Percentiles rank a stretch among this genome's conserved stretches.
Evolutionary conservation across 176 grass and related monocot genomes (phyloP).

Genomic region (Oryza rufipogon): DNA sequence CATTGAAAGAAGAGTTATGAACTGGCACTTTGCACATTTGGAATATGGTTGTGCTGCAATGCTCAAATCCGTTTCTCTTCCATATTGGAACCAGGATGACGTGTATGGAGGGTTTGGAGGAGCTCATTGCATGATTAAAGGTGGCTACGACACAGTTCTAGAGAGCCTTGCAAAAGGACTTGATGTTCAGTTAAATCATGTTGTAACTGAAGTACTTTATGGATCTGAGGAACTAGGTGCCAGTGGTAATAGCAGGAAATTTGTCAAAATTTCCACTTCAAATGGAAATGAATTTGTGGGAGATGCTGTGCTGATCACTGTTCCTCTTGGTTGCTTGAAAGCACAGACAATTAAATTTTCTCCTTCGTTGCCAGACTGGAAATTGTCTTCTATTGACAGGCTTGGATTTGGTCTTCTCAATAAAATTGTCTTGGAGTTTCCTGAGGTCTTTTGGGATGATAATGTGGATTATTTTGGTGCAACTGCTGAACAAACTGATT

Average conservation of each 20-base stretch:
- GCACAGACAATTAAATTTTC: conserved; percentile 81
- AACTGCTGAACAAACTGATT: conserved; percentile 87
- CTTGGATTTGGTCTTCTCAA: conserved; percentile 96
- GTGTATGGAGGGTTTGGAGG: conserved; percentile 97
- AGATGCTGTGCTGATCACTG: conserved; percentile 88
- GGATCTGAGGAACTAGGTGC: conserved; percentile 39
- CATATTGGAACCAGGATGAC: conserved; percentile 99
- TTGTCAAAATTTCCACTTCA: conserved; percentile 75
- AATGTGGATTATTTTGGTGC: conserved; percentile 96
- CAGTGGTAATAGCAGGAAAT: conserved; percentile 40
- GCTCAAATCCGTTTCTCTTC: conserved; percentile 93
- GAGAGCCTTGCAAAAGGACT: conserved; percentile 78
- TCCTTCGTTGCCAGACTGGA: conserved; percentile 94
- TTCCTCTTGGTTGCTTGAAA: conserved; percentile 98
- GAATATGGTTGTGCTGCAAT: conserved; percentile 97
- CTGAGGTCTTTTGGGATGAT: conserved; percentile 96
- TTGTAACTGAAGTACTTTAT: conserved; percentile 75
- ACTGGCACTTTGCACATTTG: conserved; percentile 99
- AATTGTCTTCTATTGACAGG: conserved; percentile 72
- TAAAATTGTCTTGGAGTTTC: conserved; percentile 94
- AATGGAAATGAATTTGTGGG: conserved; percentile 79
- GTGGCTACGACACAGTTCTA: conserved; percentile 84
- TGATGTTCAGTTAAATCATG: conserved; percentile 82
- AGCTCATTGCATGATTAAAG: conserved; percentile 99
- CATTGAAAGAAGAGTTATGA: conserved; percentile 92